These are phyloP conservation scores for Fusarium lyarnte DNA, from an alignment of 2,329 filamentous ascomycete genomes.

Conservation along the genomic window DNA sequence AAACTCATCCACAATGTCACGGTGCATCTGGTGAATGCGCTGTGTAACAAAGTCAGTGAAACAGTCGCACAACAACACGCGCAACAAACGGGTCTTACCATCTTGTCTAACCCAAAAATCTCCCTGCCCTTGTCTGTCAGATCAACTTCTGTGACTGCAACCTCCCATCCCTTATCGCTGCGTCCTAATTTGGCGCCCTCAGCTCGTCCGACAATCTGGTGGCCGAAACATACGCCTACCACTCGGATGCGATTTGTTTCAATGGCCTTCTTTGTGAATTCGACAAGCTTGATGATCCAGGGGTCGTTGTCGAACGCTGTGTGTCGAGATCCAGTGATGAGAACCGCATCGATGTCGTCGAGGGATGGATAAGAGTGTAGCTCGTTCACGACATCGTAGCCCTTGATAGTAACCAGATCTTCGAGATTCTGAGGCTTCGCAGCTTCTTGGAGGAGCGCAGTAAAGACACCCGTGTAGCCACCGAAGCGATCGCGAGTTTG, in stretches of 20 bases:
- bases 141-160: constrained; percentile 54
- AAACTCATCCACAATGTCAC: constrained; percentile 54
- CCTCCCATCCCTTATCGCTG: constrained; percentile 56
- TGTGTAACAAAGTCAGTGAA: constrained; percentile 56
- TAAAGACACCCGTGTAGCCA: constrained; percentile 78
- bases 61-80: constrained; percentile 64
- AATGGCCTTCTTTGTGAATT: constrained; percentile 49
- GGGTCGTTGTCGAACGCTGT: constrained; percentile 55
- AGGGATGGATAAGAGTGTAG: constrained; percentile 75
- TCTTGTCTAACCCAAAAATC: constrained; percentile 50
- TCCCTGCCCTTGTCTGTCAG: constrained; percentile 53
- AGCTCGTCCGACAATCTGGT: constrained; percentile 58
- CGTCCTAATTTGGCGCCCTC: constrained; percentile 51
- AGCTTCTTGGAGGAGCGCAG: constrained; percentile 64
- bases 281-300: constrained; percentile 56
- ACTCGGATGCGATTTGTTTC: constrained; percentile 68
- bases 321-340: constrained; percentile 79
- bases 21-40: constrained; percentile 59
- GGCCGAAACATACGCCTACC: constrained; percentile 59
- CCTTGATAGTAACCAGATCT: constrained; percentile 65
- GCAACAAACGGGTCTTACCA: constrained; percentile 51
- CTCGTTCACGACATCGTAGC: constrained; percentile 76
- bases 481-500: constrained; percentile 72
- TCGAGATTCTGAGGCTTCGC: constrained; percentile 57
- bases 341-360: constrained; percentile 80